phyloP scores from a whole-genome alignment of 1,284 basidiomycete species.

The Gomphus bonarii region DNA sequence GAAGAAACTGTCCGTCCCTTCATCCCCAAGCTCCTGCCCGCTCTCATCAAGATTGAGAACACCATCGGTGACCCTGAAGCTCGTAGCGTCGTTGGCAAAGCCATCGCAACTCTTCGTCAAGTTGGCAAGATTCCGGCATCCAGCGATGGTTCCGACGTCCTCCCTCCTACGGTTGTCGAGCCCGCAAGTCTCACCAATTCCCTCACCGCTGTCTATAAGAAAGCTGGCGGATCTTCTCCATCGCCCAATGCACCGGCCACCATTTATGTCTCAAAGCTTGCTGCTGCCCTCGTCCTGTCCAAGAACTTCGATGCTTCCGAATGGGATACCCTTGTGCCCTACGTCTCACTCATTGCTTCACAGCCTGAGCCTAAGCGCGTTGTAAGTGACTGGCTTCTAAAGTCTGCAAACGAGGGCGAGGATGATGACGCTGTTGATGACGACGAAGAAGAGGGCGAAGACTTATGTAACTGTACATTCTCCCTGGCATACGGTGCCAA shows the following conservation, averaged over 20 bases:
- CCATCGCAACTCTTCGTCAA: conserved; percentile 88
- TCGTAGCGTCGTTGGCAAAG: conserved; percentile 78
- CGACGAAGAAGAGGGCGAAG: conserved; percentile 95
- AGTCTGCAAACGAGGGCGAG: conserved; percentile 72
- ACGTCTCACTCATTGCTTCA: conserved; percentile 59
- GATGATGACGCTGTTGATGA: conserved; percentile 64
- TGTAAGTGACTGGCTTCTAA: conserved; percentile 80
- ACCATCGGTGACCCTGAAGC: conserved; percentile 94
- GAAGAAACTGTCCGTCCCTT: conserved; percentile 92
- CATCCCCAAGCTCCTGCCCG: conserved; percentile 90
- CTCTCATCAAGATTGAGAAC: conserved; percentile 87
- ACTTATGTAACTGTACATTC: conserved; percentile 97
- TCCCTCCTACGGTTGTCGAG: conserved; percentile 71
- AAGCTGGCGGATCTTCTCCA: conserved; percentile 43
- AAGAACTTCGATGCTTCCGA: conserved; percentile 88
- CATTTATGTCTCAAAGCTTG: conserved; percentile 71
- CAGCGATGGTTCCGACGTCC: conserved; percentile 83
- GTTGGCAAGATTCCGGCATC: conserved; percentile 78
- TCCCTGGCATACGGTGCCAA: conserved; percentile 98
- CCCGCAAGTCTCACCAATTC: conserved; percentile 52
- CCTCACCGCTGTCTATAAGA: conserved; percentile 76
- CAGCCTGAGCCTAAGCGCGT: conserved; percentile 61
- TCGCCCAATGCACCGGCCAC: conserved; percentile 50
- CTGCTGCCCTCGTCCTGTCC: conserved; percentile 76
- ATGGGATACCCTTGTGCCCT: conserved; percentile 80